Percentiles rank a stretch among this genome's conserved stretches.
These are phyloP conservation scores for Solanum chacoense DNA, from an alignment of 305 asterid species.

Conservation along the genomic window DNA sequence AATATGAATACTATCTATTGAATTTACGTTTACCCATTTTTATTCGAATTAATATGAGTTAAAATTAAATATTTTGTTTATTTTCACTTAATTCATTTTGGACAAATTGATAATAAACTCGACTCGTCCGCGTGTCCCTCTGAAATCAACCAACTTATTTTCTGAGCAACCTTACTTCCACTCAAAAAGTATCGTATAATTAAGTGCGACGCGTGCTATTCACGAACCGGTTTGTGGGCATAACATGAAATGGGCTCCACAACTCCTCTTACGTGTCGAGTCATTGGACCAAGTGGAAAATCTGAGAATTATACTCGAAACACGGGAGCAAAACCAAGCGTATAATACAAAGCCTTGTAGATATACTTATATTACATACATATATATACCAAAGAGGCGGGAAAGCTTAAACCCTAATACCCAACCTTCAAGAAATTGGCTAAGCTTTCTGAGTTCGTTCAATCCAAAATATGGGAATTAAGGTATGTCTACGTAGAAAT, in stretches of 20 bases:
- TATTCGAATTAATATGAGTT: no score
- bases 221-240: not conserved
- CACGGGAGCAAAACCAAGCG: not conserved
- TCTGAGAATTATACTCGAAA: not conserved
- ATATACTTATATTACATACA: not conserved
- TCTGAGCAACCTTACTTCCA: not conserved
- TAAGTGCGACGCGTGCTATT: not conserved
- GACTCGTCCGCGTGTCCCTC: no score
- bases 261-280: not conserved
- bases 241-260: not conserved
- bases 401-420: conserved; percentile 1
- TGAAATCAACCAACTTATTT: no score
- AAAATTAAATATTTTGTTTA: not conserved
- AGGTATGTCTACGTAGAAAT: conserved; percentile 10
- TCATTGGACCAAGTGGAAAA: not conserved
- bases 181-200: no score
- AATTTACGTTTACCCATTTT: no score
- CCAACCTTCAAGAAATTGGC: not conserved
- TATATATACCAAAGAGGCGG: not conserved
- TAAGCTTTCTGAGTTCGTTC: not conserved
- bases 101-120: no score
- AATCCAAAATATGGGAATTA: conserved; percentile 24
- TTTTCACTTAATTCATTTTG: not conserved
- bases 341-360: no score
- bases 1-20: no score